Base-by-base conservation (phyloP, 305 asterid genomes). In the Salvia sclarea region DNA sequence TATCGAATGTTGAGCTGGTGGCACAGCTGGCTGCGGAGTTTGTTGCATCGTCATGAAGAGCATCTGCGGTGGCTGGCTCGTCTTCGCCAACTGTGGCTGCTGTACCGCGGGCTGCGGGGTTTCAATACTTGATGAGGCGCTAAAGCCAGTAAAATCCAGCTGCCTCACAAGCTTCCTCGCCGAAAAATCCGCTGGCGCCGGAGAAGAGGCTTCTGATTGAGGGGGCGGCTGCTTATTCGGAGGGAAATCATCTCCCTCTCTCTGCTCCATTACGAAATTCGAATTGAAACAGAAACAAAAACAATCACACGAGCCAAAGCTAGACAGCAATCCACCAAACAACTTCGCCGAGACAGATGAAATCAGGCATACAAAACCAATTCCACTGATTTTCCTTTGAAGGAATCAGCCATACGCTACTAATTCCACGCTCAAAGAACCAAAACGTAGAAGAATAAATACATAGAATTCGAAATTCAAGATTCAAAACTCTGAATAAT, bases 111-210 rank as follows among this genome's bases (percentile, higher is more conserved):
- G 67, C 69, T 71, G 75, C 73, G 77, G 71, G 10, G 62, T 69
- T 67, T 87, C 94, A 40, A 60, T 79, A 55, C 77, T 73, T 53
- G 80, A 63, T 25, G 82, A 72, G 61, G 80, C 78, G 40, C 76
- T 80, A 38, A 78, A 59, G 64, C 81, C 82, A 59, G 82, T 81
- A 56, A 92, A 92, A 83, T 92, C 96, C 67, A 92, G 96, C 90
- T 89, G 96, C 82, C 98, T 83, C 65, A 84, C 96, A n/a, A 85
- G 96, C 87, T 86, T 92, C 87, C 82, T 83, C 61, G 76, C 83
- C 76, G 90, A 88, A 24, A 82, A 71, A 83, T 90, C 96, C 35
- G 72, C 76, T 49, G 75, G 70, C 52, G 78, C 78, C 65, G 75
- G 44, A 37, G 80, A 62, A 59, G 85, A 53, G 41, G 79, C 68